Evolutionary conservation across 1,139 yeast species (phyloP).

Genomic region (Geotrichum aggregatum): DNA sequence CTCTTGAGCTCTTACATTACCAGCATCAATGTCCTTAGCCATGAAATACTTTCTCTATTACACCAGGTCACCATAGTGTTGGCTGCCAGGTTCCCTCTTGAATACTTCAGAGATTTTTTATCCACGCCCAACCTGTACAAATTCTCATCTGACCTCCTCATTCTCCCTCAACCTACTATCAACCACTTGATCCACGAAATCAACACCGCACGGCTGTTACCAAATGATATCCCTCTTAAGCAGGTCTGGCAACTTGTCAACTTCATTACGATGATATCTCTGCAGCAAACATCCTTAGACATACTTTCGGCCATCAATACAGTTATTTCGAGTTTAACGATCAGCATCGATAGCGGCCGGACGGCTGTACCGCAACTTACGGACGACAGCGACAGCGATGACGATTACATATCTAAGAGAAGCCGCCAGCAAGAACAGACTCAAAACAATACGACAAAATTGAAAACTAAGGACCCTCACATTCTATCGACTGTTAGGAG

Average conservation of each 20-base stretch:
- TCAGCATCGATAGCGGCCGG: neutral
- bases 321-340: constrained; percentile 2
- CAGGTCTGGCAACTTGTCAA: constrained; percentile 16
- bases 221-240: neutral
- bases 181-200: neutral
- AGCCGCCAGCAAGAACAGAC: constrained; percentile 2
- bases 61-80: neutral
- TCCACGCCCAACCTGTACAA: constrained; percentile 9
- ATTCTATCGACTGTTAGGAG: neutral
- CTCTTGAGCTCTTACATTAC: neutral
- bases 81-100: constrained; percentile 3
- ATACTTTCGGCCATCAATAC: neutral
- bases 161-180: neutral
- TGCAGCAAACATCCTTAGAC: neutral
- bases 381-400: neutral
- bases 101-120: constrained; percentile 7
- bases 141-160: constrained; percentile 1
- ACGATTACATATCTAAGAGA: constrained; percentile 5
- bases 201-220: neutral
- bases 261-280: constrained; percentile 3
- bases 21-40: neutral
- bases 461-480: neutral
- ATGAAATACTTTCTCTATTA: neutral
- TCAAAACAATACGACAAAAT: neutral
- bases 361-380: neutral